These are phyloP conservation scores for Lathyrus aphaca DNA, from an alignment of 306 rosid genomes.

Conservation along the genomic window DNA sequence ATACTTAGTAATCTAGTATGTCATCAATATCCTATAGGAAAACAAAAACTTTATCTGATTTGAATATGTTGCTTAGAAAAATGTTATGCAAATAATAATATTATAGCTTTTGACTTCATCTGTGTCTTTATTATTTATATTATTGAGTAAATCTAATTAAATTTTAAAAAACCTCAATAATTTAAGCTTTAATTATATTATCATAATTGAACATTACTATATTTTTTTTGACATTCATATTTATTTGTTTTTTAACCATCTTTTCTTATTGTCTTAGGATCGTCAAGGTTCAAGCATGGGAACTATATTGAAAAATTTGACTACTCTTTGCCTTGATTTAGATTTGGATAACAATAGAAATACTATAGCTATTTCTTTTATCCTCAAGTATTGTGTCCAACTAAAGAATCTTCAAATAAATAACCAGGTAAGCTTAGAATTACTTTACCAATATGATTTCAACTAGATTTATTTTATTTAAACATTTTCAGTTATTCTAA, in stretches of 20 bases:
- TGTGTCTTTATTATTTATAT: neutral
- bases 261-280: neutral
- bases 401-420: conserved; percentile 10
- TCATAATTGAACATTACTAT: neutral
- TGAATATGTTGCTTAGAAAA: neutral
- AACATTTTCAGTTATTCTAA: no score
- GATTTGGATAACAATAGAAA: neutral
- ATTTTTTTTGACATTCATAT: neutral
- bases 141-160: neutral
- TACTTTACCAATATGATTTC: neutral
- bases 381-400: neutral
- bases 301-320: neutral
- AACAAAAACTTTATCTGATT: neutral
- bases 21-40: neutral
- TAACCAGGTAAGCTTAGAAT: neutral
- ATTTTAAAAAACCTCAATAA: neutral
- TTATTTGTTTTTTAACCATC: neutral
- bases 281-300: neutral
- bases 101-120: neutral
- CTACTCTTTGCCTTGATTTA: neutral
- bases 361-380: neutral
- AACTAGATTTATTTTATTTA: no score
- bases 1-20: neutral
- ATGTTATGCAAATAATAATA: neutral
- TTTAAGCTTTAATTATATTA: neutral